Evolutionary conservation across 768 basidiomycete genomes (phyloP).

Genomic region (Phaeotremella fagi): DNA sequence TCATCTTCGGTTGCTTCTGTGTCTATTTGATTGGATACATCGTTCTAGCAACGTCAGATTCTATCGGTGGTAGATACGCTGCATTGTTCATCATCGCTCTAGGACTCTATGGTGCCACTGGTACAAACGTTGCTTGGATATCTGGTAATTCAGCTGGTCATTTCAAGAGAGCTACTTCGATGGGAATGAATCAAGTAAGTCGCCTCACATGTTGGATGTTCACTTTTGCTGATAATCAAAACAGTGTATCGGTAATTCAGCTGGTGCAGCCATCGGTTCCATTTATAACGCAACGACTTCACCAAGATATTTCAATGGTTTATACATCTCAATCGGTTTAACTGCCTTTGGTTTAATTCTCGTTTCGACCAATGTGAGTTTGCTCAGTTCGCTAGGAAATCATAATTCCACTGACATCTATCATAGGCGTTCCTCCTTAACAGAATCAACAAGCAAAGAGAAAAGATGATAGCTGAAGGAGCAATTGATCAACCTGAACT

Average conservation of each 20-base stretch:
- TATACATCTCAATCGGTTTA: conserved; percentile 22
- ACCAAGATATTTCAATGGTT: conserved; percentile 17
- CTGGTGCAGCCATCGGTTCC: conserved; percentile 20
- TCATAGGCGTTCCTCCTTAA: background rate
- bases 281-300: conserved; percentile 16
- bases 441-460: conserved; percentile 13
- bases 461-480: conserved; percentile 17
- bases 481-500: conserved; percentile 28
- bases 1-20: conserved; percentile 14
- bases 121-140: conserved; percentile 25
- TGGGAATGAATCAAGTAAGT: conserved; percentile 6
- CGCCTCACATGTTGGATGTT: too few species aligned
- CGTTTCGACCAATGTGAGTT: conserved; percentile 10
- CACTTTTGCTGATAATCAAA: too few species aligned
- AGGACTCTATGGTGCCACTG: conserved; percentile 18
- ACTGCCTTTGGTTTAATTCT: conserved; percentile 9
- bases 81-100: conserved; percentile 15
- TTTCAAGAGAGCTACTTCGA: conserved; percentile 4
- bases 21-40: conserved; percentile 20
- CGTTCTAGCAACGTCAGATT: conserved; percentile 11
- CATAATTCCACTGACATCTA: background rate
- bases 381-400: background rate
- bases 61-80: conserved; percentile 14
- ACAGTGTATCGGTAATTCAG: conserved; percentile 6
- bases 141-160: conserved; percentile 11